phyloP scores from a whole-genome alignment of 805 yeast genomes.

The Yarrowia sp. region DNA sequence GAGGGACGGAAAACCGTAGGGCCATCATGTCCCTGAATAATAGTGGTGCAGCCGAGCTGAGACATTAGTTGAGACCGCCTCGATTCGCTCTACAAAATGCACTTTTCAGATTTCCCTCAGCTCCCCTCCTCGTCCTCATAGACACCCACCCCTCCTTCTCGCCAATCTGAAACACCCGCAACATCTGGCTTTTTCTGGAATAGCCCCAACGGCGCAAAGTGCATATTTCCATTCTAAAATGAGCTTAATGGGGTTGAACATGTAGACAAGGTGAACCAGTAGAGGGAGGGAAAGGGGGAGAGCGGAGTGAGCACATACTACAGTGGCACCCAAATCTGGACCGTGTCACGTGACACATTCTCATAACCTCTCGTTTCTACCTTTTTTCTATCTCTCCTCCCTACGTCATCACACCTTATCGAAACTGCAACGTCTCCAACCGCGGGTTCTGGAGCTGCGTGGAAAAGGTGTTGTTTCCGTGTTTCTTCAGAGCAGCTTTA shows the following conservation, averaged over 20 bases:
- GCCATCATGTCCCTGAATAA: no score
- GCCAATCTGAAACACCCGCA: slow-evolving; percentile 7
- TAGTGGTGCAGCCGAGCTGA: no score
- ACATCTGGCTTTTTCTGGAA: slow-evolving; percentile 1
- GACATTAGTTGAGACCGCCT: no score
- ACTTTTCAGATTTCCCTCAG: no score
- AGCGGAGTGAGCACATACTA: not conserved
- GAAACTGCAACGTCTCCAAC: slow-evolving; percentile 5
- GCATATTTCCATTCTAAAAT: slow-evolving; percentile 3
- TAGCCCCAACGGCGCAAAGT: slow-evolving; percentile 6
- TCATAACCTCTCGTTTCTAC: not conserved
- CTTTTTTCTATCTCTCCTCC: not conserved
- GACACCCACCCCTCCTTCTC: not conserved
- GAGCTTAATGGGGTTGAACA: no score
- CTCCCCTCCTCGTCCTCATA: no score
- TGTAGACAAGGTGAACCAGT: no score
- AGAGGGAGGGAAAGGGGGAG: no score
- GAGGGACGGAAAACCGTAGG: no score
- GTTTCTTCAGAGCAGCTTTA: slow-evolving; percentile 1
- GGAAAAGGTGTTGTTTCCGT: no score
- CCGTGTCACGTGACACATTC: not conserved
- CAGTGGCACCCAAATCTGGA: no score
- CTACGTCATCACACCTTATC: slow-evolving; percentile 29
- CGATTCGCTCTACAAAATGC: no score
- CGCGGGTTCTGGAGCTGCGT: not conserved